A percentile compares a stretch with the other conserved stretches of the same genome.
Conservation (phyloP, 1,284 basidiomycete species). For the Psilocybe mexicana region DNA sequence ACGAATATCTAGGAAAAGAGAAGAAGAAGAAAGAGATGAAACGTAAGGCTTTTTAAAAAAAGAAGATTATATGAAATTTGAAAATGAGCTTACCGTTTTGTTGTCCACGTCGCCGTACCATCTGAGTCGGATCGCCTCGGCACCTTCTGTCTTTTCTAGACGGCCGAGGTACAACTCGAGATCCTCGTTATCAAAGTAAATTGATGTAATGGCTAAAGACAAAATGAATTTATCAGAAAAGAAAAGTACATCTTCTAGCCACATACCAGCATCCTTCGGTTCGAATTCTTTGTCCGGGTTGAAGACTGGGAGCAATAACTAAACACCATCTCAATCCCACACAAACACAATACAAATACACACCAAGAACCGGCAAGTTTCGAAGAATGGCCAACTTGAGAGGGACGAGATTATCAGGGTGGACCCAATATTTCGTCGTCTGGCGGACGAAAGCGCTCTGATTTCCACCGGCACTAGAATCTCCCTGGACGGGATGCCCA, state of each 20-base stretch:
- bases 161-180: conserved; percentile 97
- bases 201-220: conserved; percentile 76
- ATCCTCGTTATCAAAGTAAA: conserved; percentile 94
- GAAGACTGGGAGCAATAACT: conserved; percentile 66
- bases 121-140: conserved; percentile 92
- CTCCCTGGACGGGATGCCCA: conserved; percentile 92
- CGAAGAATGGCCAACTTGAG: conserved; percentile 94
- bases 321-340: background rate
- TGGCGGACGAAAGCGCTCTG: conserved; percentile 97
- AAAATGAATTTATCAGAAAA: background rate
- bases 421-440: conserved; percentile 99
- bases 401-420: conserved; percentile 94
- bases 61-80: background rate
- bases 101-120: conserved; percentile 96
- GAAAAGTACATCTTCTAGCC: background rate
- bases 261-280: conserved; percentile 78
- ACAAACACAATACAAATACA: conserved; percentile 18
- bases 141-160: conserved; percentile 97
- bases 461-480: conserved; percentile 90
- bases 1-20: conserved; percentile 78
- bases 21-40: background rate
- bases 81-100: conserved; percentile 58
- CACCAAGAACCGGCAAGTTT: conserved; percentile 90
- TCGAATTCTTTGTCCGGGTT: conserved; percentile 96
- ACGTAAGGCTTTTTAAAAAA: background rate